phyloP scores from a whole-genome alignment of 208 protist genomes.

The Trypanosoma congolense region DNA sequence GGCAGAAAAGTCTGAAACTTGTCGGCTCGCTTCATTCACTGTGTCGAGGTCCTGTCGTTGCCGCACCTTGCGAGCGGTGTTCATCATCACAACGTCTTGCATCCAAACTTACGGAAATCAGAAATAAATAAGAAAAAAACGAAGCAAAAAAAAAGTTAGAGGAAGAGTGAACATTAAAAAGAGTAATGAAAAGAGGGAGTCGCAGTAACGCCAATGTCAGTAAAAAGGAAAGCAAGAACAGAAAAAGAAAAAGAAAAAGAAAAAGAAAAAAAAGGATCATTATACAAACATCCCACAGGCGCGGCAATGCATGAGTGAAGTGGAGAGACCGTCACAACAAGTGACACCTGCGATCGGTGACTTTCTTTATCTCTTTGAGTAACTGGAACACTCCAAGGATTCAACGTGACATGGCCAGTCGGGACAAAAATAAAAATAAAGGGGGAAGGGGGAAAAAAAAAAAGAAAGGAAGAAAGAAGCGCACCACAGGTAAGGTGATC shows the following conservation, averaged over 20 bases:
- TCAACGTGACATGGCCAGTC: too few relatives aligned
- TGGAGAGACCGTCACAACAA: too few relatives aligned
- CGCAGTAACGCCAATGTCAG: too few relatives aligned
- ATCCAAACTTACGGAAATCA: not conserved
- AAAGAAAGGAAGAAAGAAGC: not conserved
- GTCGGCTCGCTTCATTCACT: conserved; percentile 50
- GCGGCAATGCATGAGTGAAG: too few relatives aligned
- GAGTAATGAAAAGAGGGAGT: too few relatives aligned
- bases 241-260: not conserved
- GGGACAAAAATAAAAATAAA: conserved; percentile 9
- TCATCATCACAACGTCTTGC: not conserved
- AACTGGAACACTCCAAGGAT: too few relatives aligned
- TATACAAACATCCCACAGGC: too few relatives aligned
- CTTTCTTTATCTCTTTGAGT: too few relatives aligned
- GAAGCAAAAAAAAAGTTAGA: too few relatives aligned
- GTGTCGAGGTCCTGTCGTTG: conserved; percentile 70
- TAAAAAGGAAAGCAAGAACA: too few relatives aligned
- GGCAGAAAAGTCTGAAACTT: conserved; percentile 69
- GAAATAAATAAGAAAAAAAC: conserved; percentile 14
- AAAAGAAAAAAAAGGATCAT: not conserved
- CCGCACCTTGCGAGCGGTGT: conserved; percentile 19
- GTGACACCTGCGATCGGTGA: too few relatives aligned
- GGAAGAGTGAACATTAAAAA: too few relatives aligned
- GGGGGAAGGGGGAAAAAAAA: conserved; percentile 5
- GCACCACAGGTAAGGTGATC: not conserved